These are phyloP conservation scores for Gonium pectorale DNA, from an alignment of 139 green algal species.

Conservation along the genomic window DNA sequence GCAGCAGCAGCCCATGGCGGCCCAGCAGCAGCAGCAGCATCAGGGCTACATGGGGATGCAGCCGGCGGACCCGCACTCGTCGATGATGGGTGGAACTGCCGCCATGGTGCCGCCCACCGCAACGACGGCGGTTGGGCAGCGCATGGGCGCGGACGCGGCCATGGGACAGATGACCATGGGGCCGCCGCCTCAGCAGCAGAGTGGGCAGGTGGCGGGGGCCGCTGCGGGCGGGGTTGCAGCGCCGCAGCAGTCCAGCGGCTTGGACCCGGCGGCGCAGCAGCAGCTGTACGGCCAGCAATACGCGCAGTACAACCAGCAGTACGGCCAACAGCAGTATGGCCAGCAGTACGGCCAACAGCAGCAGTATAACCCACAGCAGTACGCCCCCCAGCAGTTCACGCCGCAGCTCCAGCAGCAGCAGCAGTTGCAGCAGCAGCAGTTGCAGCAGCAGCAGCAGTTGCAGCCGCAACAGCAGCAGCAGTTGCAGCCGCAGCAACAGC, in stretches of 20 bases:
- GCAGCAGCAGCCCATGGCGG: not conserved
- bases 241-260: no score
- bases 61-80: no score
- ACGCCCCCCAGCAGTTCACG: no score
- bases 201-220: not conserved
- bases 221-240: not conserved
- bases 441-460: not conserved
- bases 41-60: not conserved
- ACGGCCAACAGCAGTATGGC: not conserved
- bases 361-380: conserved; percentile 14
- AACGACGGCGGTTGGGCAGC: no score
- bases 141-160: no score
- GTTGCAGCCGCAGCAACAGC: not conserved
- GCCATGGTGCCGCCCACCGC: no score
- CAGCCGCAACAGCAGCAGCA: not conserved
- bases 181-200: no score
- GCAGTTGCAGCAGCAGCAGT: conserved; percentile 30
- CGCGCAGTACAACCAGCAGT: not conserved
- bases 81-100: no score
- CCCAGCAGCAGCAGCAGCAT: conserved; percentile 31
- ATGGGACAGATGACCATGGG: no score
- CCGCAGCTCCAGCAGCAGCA: not conserved
- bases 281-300: not conserved
- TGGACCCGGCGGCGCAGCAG: not conserved
- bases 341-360: conserved; percentile 12